Evolutionary conservation across 805 yeast species (phyloP).

Genomic region (Isabelozyma rhagii): DNA sequence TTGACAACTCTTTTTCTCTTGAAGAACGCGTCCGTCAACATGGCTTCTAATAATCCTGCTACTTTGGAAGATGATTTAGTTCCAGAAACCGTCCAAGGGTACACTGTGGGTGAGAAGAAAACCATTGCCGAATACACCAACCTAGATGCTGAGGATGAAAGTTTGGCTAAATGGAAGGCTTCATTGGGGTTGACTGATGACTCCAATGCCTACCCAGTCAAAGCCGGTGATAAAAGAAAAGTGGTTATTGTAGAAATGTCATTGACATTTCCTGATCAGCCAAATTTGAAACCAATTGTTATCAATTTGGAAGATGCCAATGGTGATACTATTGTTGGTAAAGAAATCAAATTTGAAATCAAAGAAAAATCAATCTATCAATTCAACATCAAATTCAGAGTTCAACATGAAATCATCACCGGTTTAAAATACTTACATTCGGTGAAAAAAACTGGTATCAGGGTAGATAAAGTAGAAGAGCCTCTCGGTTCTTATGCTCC

Average conservation of each 20-base stretch:
- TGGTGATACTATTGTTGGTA: constrained; percentile 53
- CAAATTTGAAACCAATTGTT: constrained; percentile 55
- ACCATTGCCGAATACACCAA: constrained; percentile 79
- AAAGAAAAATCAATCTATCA: constrained; percentile 77
- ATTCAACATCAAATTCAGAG: constrained; percentile 70
- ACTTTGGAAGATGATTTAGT: constrained; percentile 50
- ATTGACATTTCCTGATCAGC: constrained; percentile 60
- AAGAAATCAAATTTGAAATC: constrained; percentile 67
- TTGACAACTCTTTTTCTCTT: not conserved
- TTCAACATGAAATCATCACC: constrained; percentile 88
- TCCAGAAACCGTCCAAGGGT: constrained; percentile 63
- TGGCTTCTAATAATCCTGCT: constrained; percentile 1
- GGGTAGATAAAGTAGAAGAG: constrained; percentile 82
- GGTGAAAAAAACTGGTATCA: constrained; percentile 82
- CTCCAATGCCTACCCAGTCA: constrained; percentile 53
- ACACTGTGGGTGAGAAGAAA: constrained; percentile 66
- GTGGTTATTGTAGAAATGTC: constrained; percentile 81
- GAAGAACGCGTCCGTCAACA: not conserved
- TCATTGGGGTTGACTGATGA: constrained; percentile 73
- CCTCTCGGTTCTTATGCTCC: constrained; percentile 92
- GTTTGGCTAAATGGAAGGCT: constrained; percentile 87
- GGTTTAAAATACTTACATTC: constrained; percentile 84
- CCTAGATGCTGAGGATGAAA: constrained; percentile 87
- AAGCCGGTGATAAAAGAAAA: constrained; percentile 67
- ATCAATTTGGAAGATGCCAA: constrained; percentile 62